Conservation (phyloP, 805 yeast species). For the Schizosaccharomyces lindneri region DNA sequence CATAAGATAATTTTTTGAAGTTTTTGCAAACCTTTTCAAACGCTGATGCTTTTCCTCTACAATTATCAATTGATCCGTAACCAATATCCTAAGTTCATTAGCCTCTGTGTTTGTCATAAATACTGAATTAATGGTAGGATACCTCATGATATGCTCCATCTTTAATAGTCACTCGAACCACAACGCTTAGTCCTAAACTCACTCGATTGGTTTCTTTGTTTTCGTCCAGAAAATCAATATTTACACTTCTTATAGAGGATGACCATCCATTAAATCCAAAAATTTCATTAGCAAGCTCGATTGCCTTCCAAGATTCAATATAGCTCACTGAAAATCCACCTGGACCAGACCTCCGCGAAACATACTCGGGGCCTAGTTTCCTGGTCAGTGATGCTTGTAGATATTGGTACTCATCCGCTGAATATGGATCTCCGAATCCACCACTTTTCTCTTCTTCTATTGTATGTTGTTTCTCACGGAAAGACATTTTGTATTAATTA, state of each 20-base stretch:
- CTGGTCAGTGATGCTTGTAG: constrained; percentile 7
- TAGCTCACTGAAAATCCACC: constrained; percentile 30
- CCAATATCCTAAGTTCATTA: constrained; percentile 27
- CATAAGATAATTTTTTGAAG: neutral
- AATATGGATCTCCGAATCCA: neutral
- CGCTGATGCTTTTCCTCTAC: constrained; percentile 31
- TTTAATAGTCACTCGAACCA: constrained; percentile 41
- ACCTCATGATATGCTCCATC: constrained; percentile 60
- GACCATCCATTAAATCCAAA: constrained; percentile 68
- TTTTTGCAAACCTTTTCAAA: constrained; percentile 25
- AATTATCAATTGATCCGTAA: constrained; percentile 40
- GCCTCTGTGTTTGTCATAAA: neutral
- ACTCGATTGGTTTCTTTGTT: neutral
- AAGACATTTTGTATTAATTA: neutral
- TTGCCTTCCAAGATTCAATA: constrained; percentile 51
- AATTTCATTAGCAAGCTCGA: constrained; percentile 45
- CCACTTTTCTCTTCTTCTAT: neutral
- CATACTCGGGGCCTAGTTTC: constrained; percentile 31
- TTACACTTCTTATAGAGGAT: constrained; percentile 16
- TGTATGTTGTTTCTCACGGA: neutral
- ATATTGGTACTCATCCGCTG: neutral
- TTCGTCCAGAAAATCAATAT: constrained; percentile 1
- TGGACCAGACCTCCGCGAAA: constrained; percentile 37
- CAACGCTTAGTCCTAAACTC: constrained; percentile 11
- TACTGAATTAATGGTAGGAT: neutral